These are phyloP conservation scores for Botrytis galanthina DNA, from an alignment of 2,329 filamentous ascomycete genomes.

Conservation along the genomic window DNA sequence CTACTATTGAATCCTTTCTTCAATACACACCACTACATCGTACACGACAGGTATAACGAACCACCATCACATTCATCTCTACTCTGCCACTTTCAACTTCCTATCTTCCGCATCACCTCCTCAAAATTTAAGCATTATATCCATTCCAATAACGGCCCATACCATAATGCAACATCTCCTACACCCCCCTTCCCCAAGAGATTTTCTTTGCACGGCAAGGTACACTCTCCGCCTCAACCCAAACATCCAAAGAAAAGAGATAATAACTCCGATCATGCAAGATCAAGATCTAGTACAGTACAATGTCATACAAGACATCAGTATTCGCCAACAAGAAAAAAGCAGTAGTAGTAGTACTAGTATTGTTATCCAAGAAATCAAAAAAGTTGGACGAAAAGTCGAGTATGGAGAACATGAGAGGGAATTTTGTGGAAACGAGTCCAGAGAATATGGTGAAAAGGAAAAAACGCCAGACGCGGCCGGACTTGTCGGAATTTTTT, in stretches of 20 bases:
- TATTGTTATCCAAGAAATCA: conserved; percentile 5
- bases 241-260: conserved; percentile 17
- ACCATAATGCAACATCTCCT: conserved; percentile 6
- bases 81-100: neutral
- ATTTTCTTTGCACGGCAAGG: neutral
- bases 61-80: neutral
- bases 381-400: neutral
- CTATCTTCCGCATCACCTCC: neutral
- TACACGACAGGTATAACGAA: neutral
- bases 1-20: neutral
- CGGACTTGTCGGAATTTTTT: neutral
- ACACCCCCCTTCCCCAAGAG: neutral
- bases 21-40: neutral
- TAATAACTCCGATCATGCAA: conserved; percentile 12
- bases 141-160: neutral
- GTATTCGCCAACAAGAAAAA: conserved; percentile 3
- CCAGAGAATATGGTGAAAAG: neutral
- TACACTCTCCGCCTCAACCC: neutral
- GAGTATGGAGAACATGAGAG: conserved; percentile 7
- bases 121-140: conserved; percentile 19
- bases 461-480: conserved; percentile 7
- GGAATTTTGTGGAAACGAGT: conserved; percentile 1
- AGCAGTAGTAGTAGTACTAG: neutral
- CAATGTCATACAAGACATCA: conserved; percentile 13
- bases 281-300: conserved; percentile 16